Percentiles rank a stretch among this genome's conserved stretches.
phyloP scores from a whole-genome alignment of 2,329 filamentous ascomycete genomes.

The Sphaerostilbella broomeana region DNA sequence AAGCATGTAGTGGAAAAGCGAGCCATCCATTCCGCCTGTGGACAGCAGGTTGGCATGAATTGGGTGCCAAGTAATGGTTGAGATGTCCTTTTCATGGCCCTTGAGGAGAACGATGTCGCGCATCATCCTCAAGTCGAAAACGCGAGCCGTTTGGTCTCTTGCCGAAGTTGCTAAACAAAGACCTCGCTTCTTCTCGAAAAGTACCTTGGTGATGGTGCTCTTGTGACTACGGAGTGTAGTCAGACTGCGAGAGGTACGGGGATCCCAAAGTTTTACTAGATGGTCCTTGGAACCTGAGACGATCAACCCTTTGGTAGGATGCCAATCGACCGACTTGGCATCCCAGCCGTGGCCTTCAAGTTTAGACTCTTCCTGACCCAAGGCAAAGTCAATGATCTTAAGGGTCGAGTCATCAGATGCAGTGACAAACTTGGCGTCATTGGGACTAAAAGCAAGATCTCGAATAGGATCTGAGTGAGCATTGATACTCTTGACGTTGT shows the following conservation, averaged over 20 bases:
- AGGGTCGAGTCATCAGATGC: constrained; percentile 89
- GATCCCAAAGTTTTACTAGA: constrained; percentile 96
- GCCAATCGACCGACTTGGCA: constrained; percentile 95
- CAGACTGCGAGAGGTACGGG: constrained; percentile 80
- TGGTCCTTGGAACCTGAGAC: constrained; percentile 98
- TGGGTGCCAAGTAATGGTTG: constrained; percentile 88
- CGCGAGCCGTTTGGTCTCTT: constrained; percentile 82
- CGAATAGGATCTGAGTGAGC: constrained; percentile 86
- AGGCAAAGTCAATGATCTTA: constrained; percentile 94
- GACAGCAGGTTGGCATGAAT: constrained; percentile 83
- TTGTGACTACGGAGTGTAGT: constrained; percentile 96
- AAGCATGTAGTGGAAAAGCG: constrained; percentile 88
- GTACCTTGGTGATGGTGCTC: constrained; percentile 88
- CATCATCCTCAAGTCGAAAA: constrained; percentile 98
- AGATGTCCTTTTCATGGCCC: constrained; percentile 94
- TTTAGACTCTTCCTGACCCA: constrained; percentile 73
- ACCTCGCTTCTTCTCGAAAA: constrained; percentile 81
- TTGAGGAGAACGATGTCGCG: constrained; percentile 89
- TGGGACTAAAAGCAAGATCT: constrained; percentile 88
- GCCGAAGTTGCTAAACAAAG: constrained; percentile 86
- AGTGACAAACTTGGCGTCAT: constrained; percentile 91
- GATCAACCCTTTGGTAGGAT: constrained; percentile 86
- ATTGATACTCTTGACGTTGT: constrained; percentile 92
- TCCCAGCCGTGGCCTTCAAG: constrained; percentile 97
- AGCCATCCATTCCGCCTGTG: constrained; percentile 84